Percentiles rank a stretch among this genome's conserved stretches.
phyloP scores from a whole-genome alignment of 768 basidiomycete genomes.

The Udeniomyces megalosporus region DNA sequence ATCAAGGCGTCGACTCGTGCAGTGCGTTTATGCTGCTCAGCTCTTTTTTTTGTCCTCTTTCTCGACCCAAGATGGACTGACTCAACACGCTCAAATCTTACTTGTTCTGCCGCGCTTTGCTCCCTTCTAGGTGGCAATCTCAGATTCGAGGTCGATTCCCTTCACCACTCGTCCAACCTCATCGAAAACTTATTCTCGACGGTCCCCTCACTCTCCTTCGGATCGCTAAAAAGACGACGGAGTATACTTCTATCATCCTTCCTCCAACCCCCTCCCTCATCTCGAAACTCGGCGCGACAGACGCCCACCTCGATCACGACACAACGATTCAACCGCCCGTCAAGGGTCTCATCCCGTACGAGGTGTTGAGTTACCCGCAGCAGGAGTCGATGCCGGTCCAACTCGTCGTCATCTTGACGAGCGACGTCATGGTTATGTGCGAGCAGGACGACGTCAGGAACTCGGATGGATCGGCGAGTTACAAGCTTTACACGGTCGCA shows the following conservation, averaged over 20 bases:
- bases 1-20: conserved; percentile 72
- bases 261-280: conserved; percentile 18
- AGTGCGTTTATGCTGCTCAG: conserved; percentile 37
- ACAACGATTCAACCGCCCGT: conserved; percentile 35
- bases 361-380: conserved; percentile 66
- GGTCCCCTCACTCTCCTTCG: conserved; percentile 68
- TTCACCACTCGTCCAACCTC: conserved; percentile 94
- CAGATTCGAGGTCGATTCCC: conserved; percentile 84
- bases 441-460: conserved; percentile 59
- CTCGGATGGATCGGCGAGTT: conserved; percentile 47
- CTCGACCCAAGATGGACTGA: not conserved
- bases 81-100: too few species aligned
- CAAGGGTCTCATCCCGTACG: conserved; percentile 67
- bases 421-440: conserved; percentile 82
- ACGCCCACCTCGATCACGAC: conserved; percentile 12
- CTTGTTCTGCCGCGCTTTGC: not conserved
- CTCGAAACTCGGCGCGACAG: too few species aligned
- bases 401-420: conserved; percentile 62
- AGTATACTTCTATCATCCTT: conserved; percentile 51
- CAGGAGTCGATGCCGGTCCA: conserved; percentile 40
- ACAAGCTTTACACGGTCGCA: conserved; percentile 93
- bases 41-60: not conserved
- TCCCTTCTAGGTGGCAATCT: conserved; percentile 28
- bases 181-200: conserved; percentile 88
- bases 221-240: conserved; percentile 71